Conservation (phyloP, 2,329 filamentous ascomycete genomes). For the Colletotrichum plurivorum region DNA sequence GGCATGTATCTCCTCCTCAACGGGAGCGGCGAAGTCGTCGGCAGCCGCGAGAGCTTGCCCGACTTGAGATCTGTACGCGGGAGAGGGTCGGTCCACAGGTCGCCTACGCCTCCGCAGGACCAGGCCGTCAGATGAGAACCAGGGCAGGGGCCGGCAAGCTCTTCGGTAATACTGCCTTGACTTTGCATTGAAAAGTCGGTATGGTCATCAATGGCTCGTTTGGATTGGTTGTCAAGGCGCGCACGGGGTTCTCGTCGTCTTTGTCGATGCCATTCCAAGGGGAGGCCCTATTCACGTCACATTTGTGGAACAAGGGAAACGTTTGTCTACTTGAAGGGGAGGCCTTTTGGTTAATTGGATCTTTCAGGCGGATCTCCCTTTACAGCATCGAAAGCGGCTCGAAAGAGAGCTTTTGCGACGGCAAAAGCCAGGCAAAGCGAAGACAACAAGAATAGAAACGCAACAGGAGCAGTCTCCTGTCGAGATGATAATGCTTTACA, state of each 20-base stretch:
- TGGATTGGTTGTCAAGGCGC: not conserved
- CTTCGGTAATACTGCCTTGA: not conserved
- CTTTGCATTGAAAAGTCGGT: not conserved
- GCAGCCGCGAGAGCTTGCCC: constrained; percentile 31
- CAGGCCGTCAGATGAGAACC: not conserved
- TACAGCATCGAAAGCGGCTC: too few species aligned
- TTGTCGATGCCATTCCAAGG: not conserved
- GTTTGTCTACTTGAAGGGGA: too few species aligned
- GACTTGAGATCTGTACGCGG: constrained; percentile 33
- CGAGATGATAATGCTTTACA: too few species aligned
- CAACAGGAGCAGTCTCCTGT: too few species aligned
- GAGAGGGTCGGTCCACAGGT: constrained; percentile 25
- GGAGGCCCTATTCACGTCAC: not conserved
- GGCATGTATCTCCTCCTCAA: constrained; percentile 24
- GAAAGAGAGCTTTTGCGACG: too few species aligned
- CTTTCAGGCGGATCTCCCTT: too few species aligned
- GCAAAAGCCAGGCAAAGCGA: too few species aligned
- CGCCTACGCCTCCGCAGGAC: not conserved
- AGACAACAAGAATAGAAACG: too few species aligned
- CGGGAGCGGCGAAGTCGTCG: constrained; percentile 26
- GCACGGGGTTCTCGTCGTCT: not conserved
- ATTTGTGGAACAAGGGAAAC: not conserved
- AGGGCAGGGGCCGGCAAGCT: not conserved
- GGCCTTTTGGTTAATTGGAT: too few species aligned
- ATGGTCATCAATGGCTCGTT: not conserved